Percentiles rank a stretch among this genome's conserved stretches.
These are phyloP conservation scores for Pythium oligandrum DNA, from an alignment of 352 stramenopile genomes.

Conservation along the genomic window DNA sequence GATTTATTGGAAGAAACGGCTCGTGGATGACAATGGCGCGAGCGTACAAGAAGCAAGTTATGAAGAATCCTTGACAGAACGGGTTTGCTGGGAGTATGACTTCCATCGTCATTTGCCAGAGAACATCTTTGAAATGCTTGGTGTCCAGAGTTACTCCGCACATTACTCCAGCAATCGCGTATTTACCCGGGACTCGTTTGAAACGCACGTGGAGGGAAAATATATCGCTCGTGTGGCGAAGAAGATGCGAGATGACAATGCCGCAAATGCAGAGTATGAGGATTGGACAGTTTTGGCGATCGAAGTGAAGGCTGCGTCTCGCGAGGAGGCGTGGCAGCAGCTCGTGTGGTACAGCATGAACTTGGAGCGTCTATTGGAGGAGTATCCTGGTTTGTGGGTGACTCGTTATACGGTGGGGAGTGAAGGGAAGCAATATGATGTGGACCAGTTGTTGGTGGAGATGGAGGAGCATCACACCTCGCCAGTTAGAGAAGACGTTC, in stretches of 20 bases:
- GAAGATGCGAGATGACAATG: too few relatives aligned
- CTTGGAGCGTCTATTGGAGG: slow-evolving; percentile 2
- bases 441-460: slow-evolving; percentile 3
- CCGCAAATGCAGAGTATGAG: too few relatives aligned
- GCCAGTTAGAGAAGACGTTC: too few relatives aligned
- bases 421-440: not conserved
- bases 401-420: not conserved
- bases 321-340: not conserved
- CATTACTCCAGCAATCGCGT: slow-evolving; percentile 1
- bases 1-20: slow-evolving; percentile 5
- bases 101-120: slow-evolving; percentile 3
- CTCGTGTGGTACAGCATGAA: slow-evolving; percentile 1
- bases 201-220: too few relatives aligned
- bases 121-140: slow-evolving; percentile 6
- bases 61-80: not conserved
- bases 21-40: too few relatives aligned
- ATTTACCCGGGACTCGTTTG: not conserved
- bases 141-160: slow-evolving; percentile 8
- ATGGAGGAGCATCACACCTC: not conserved
- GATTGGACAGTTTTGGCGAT: not conserved
- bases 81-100: slow-evolving; percentile 6
- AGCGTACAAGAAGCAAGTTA: too few relatives aligned
- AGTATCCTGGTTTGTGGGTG: slow-evolving; percentile 9
- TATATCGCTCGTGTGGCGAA: too few relatives aligned
- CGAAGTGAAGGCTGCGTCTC: not conserved